These are phyloP conservation scores for Blastocystis sp. DNA, from an alignment of 352 stramenopile species.

Conservation along the genomic window DNA sequence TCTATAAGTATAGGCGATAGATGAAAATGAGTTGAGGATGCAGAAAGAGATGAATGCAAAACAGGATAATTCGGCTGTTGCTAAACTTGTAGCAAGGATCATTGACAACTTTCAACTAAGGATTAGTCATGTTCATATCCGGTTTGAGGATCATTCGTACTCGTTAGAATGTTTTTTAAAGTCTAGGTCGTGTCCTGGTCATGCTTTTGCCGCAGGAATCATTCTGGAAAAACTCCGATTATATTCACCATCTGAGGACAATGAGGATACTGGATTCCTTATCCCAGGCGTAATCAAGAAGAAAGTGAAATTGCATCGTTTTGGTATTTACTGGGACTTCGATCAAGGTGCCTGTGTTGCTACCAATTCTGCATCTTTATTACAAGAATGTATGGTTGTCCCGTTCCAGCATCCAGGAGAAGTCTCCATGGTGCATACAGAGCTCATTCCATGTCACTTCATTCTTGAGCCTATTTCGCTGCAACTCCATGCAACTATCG, in stretches of 20 bases:
- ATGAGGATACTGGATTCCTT: neutral
- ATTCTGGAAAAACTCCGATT: slow-evolving; percentile 57
- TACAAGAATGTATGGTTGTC: slow-evolving; percentile 14
- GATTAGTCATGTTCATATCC: slow-evolving; percentile 46
- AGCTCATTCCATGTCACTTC: slow-evolving; percentile 9
- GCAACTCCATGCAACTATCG: neutral
- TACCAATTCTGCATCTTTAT: neutral
- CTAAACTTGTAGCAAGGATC: slow-evolving; percentile 32
- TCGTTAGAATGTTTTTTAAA: neutral
- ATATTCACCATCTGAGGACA: slow-evolving; percentile 3
- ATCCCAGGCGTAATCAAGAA: slow-evolving; percentile 52
- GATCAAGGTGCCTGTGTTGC: neutral
- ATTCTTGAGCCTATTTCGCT: slow-evolving; percentile 53
- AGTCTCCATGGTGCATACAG: neutral
- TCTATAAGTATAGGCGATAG: slow-evolving; percentile 30
- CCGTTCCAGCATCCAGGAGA: neutral
- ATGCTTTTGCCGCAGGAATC: slow-evolving; percentile 22
- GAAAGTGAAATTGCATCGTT: slow-evolving; percentile 15
- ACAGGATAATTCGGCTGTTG: slow-evolving; percentile 28
- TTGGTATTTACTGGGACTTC: slow-evolving; percentile 61
- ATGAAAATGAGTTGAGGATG: slow-evolving; percentile 36
- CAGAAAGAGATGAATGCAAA: slow-evolving; percentile 26
- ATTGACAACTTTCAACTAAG: slow-evolving; percentile 61
- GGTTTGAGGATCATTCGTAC: slow-evolving; percentile 57
- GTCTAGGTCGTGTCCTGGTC: neutral